These are phyloP conservation scores for Vicia villosa DNA, from an alignment of 306 rosid genomes.

Conservation along the genomic window DNA sequence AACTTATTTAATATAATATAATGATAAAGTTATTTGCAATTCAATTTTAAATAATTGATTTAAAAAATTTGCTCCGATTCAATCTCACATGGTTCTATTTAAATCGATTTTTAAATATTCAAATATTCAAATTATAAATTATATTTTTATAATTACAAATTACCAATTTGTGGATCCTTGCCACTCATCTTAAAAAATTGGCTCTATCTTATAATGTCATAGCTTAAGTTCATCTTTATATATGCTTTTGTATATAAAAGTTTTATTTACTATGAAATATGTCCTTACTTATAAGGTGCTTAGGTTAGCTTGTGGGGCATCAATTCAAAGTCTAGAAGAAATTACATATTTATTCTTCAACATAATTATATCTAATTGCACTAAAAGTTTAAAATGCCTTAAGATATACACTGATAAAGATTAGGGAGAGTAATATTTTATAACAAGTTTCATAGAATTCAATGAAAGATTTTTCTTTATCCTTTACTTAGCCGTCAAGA, in stretches of 20 bases:
- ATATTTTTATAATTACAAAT: no score
- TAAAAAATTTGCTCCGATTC: no score
- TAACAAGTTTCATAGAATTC: conserved; percentile 36
- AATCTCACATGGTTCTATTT: no score
- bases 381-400: conserved; percentile 20
- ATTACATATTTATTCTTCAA: conserved; percentile 3
- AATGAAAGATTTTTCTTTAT: conserved; percentile 20
- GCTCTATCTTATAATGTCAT: background rate
- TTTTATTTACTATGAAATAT: background rate
- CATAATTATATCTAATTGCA: conserved; percentile 32
- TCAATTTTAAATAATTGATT: no score
- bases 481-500: conserved; percentile 32
- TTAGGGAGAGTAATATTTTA: background rate
- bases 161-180: no score
- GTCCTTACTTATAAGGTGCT: background rate
- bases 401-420: background rate
- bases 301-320: conserved; percentile 3
- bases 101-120: no score
- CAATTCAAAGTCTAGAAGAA: conserved; percentile 15
- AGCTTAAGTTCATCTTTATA: background rate
- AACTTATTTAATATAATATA: no score
- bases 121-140: no score
- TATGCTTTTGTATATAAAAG: background rate
- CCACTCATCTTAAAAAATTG: no score
- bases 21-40: no score